These are phyloP conservation scores for Sporisorium exsertum DNA, from an alignment of 1,284 basidiomycete genomes.

Conservation along the genomic window DNA sequence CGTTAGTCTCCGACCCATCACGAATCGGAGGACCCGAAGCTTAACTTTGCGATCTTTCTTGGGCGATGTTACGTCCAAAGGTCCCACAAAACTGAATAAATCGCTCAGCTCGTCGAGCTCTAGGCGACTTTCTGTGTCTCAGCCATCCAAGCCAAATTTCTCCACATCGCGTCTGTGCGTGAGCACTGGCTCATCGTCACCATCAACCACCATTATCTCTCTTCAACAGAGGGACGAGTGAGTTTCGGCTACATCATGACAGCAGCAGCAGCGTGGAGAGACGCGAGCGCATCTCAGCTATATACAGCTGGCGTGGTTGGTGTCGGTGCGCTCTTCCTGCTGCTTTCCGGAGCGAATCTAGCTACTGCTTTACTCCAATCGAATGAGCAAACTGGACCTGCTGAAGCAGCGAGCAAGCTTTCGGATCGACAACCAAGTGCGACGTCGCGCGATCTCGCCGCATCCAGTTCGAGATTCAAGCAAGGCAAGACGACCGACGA, in stretches of 20 bases:
- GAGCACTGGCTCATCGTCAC: not conserved
- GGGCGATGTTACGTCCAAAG: not conserved
- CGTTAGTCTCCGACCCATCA: not conserved
- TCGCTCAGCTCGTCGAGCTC: not conserved
- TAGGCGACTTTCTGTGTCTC: no score
- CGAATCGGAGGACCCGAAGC: not conserved
- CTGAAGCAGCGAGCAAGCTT: not conserved
- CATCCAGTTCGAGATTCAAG: not conserved
- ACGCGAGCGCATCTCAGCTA: constrained; percentile 34
- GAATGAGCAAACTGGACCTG: not conserved
- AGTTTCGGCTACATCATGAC: constrained; percentile 16
- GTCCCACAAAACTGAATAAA: not conserved
- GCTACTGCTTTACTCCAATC: constrained; percentile 10
- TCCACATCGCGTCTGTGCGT: not conserved
- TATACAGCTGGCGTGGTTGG: constrained; percentile 29
- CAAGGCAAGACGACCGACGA: constrained; percentile 47
- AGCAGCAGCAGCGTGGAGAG: constrained; percentile 19
- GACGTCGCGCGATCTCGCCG: not conserved
- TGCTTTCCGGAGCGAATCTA: constrained; percentile 25
- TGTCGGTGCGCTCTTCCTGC: constrained; percentile 28
- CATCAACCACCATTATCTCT: not conserved
- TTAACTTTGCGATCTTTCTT: not conserved
- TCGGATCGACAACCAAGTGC: constrained; percentile 12
- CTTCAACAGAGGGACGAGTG: not conserved
- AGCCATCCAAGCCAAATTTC: no score